Base-by-base conservation (phyloP, 805 yeast species). In the Yamadazyma kitorensis region DNA sequence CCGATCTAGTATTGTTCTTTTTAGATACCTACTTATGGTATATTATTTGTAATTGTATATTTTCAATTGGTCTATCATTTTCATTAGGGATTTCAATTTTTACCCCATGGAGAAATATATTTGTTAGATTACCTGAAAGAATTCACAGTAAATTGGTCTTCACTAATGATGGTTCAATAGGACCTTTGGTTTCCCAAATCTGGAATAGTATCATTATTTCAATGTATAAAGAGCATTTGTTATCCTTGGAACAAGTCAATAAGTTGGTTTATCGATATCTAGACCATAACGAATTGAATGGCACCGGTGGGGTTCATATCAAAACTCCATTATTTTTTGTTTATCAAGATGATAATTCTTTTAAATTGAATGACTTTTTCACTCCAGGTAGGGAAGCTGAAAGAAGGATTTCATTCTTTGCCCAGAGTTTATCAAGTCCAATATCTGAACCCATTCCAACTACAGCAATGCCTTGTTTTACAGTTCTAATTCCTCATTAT, bases 401-500 rank as follows among this genome's bases (percentile, higher is more conserved):
- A 41, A 48, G 80, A 46, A 52, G 80, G 33, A 67, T 74, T 3
- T 63, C 74, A 0, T 74, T 70, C 43, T 74, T 74, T 59, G 78
- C 80, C 1, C 78, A 72, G 37, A 71, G 78, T 1, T 43, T 74
- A 17, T 64, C 78, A 0, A 65, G 72, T 7, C 61, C 72, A 4
- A 49, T 74, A 17, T 72, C 75, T 0, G 76, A 68, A 28, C 74
- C 78, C 2, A 52, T 61, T 8, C 72, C 77, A 0, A 64, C 66
- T 4, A 61, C 62, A 25, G 64, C 76, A 2, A 59, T 72, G 59
- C 79, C 80, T 1, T 39, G 68, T 2, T 74, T 74, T 28, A 69
- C 79, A 0, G 79, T 73, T 2, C 49, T 74, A 13, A 52, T 73
- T 15, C 78, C 79, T 4, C 80, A 74, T 45, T 74, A 70, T 42